Conservation (phyloP, 2,329 filamentous ascomycete species). For the Elsinoe australis region DNA sequence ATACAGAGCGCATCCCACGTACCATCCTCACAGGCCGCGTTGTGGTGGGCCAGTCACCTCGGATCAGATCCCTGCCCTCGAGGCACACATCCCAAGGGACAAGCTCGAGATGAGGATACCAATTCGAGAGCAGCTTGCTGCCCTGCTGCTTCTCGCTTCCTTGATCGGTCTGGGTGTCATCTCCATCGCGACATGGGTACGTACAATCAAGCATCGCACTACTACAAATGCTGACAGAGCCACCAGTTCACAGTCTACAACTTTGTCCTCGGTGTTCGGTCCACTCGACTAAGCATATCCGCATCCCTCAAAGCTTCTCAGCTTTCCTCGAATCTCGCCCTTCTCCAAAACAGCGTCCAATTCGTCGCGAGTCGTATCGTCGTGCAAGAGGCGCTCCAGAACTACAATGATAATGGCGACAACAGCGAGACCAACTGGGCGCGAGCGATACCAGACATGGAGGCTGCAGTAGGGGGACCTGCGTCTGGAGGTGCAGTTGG, state of each 20-base stretch:
- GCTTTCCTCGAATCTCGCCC: slow-evolving; percentile 66
- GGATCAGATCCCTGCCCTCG: background rate
- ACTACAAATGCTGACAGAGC: slow-evolving; percentile 10
- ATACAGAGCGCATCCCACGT: too few relatives aligned
- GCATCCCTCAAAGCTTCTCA: slow-evolving; percentile 82
- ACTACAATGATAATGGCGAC: slow-evolving; percentile 50
- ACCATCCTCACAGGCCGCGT: too few relatives aligned
- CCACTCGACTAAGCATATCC: slow-evolving; percentile 59
- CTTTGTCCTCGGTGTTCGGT: slow-evolving; percentile 52
- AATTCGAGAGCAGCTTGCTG: slow-evolving; percentile 78
- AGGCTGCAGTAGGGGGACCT: slow-evolving; percentile 58
- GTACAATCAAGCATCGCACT: background rate
- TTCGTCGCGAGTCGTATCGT: slow-evolving; percentile 60
- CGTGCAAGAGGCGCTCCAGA: slow-evolving; percentile 45
- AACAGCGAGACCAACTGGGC: slow-evolving; percentile 53
- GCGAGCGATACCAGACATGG: slow-evolving; percentile 55
- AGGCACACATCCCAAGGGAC: background rate
- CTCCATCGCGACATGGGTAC: slow-evolving; percentile 61
- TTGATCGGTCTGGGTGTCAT: slow-evolving; percentile 69
- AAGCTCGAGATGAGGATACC: slow-evolving; percentile 63
- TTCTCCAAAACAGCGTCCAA: slow-evolving; percentile 67
- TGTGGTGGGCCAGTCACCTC: too few relatives aligned
- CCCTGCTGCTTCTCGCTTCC: slow-evolving; percentile 68
- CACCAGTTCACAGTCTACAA: slow-evolving; percentile 51
- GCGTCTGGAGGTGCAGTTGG: slow-evolving; percentile 35